Percentiles rank a stretch among this genome's conserved stretches.
These are phyloP conservation scores for Lentinula novae-zelandiae DNA, from an alignment of 1,284 basidiomycete genomes.

Conservation along the genomic window DNA sequence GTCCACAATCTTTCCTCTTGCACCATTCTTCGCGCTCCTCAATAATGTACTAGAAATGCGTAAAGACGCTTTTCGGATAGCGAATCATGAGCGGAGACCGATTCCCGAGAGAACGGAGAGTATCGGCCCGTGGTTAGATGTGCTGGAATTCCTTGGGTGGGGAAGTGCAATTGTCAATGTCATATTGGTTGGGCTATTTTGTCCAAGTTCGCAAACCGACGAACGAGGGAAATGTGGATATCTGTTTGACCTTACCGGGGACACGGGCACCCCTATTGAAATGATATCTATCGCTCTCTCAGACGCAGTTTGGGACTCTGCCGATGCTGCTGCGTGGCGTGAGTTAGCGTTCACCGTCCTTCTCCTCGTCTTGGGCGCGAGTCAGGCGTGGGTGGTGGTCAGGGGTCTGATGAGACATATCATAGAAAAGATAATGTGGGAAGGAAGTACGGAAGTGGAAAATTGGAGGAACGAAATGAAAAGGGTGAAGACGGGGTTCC, in stretches of 20 bases:
- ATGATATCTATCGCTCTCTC: background rate
- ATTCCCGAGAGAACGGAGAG: slow-evolving; percentile 85
- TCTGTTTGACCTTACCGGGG: background rate
- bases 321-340: slow-evolving; percentile 33
- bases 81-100: slow-evolving; percentile 80
- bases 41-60: slow-evolving; percentile 93
- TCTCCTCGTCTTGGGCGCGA: slow-evolving; percentile 73
- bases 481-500: slow-evolving; percentile 62
- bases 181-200: slow-evolving; percentile 84
- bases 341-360: slow-evolving; percentile 64
- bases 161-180: slow-evolving; percentile 82
- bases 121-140: slow-evolving; percentile 93
- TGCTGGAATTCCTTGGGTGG: slow-evolving; percentile 84
- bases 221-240: background rate
- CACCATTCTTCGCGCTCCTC: slow-evolving; percentile 66
- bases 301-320: background rate
- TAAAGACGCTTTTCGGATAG: slow-evolving; percentile 94
- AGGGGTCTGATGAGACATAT: slow-evolving; percentile 61
- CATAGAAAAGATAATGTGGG: slow-evolving; percentile 72
- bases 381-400: slow-evolving; percentile 76
- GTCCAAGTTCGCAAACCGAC: slow-evolving; percentile 23
- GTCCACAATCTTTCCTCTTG: slow-evolving; percentile 94
- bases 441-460: slow-evolving; percentile 60
- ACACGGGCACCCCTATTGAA: slow-evolving; percentile 2
- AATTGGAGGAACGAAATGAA: slow-evolving; percentile 53